These are phyloP conservation scores for Lentinula sp. DNA, from an alignment of 768 basidiomycete species.

Conservation along the genomic window DNA sequence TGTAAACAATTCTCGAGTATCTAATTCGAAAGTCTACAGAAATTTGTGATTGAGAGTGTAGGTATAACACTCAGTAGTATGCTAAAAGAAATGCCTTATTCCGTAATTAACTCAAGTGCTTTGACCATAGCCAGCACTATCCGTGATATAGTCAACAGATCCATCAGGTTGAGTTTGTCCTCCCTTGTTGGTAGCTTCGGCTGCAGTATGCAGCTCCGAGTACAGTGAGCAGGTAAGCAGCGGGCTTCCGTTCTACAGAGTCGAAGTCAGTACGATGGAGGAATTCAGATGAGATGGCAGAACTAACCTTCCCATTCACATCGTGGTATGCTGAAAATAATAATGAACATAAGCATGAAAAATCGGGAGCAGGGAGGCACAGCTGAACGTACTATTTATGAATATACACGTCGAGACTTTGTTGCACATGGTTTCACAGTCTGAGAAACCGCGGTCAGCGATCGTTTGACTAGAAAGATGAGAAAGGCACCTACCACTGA, in stretches of 20 bases:
- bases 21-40: too few relatives aligned
- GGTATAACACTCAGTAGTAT: too few relatives aligned
- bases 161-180: conserved; percentile 39
- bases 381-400: conserved; percentile 22
- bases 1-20: too few relatives aligned
- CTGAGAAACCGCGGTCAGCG: conserved; percentile 7
- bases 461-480: not conserved
- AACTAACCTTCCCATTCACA: conserved; percentile 27
- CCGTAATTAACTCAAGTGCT: not conserved
- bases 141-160: conserved; percentile 30
- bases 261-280: not conserved
- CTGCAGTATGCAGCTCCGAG: conserved; percentile 24
- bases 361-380: too few relatives aligned
- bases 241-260: conserved; percentile 23
- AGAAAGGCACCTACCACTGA: conserved; percentile 14
- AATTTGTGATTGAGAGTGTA: too few relatives aligned
- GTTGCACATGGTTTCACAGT: conserved; percentile 27
- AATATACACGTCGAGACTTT: conserved; percentile 23
- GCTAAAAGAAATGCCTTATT: too few relatives aligned
- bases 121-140: conserved; percentile 35
- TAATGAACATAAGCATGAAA: not conserved
- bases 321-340: conserved; percentile 24
- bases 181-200: conserved; percentile 32
- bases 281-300: not conserved
- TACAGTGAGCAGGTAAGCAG: conserved; percentile 29